phyloP scores from a whole-genome alignment of 768 basidiomycete genomes.

The Lepiota venenata region DNA sequence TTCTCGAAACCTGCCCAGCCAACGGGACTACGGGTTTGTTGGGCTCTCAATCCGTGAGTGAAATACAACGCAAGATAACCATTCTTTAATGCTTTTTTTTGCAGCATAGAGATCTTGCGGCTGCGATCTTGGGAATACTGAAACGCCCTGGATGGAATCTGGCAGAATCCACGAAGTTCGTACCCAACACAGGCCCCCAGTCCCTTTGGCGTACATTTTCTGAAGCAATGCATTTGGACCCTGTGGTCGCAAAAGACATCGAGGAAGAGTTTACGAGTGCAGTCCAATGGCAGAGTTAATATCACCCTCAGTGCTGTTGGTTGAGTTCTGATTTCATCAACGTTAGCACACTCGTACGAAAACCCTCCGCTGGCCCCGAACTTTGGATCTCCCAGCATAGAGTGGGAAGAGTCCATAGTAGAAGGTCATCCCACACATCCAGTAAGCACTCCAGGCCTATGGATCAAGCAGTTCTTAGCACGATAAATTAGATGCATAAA shows the following conservation, averaged over 20 bases:
- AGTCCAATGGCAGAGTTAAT: constrained; percentile 50
- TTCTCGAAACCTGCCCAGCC: constrained; percentile 14
- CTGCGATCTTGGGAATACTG: constrained; percentile 23
- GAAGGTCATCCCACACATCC: constrained; percentile 62
- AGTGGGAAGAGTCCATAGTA: constrained; percentile 60
- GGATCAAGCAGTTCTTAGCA: neutral
- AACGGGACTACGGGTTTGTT: neutral
- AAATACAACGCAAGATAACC: neutral
- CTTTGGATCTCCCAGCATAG: constrained; percentile 45
- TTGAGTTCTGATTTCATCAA: neutral
- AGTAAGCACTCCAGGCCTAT: constrained; percentile 23
- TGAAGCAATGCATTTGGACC: constrained; percentile 30
- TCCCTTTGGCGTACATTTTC: constrained; percentile 44
- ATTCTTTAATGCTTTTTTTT: constrained; percentile 1
- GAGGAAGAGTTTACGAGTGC: constrained; percentile 46
- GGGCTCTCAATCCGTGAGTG: neutral
- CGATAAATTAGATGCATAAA: constrained; percentile 48
- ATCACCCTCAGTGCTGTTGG: neutral
- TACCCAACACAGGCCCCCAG: constrained; percentile 29
- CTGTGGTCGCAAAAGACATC: constrained; percentile 34
- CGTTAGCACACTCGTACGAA: constrained; percentile 43
- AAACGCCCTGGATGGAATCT: constrained; percentile 25
- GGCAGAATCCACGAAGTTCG: constrained; percentile 18
- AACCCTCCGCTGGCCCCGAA: constrained; percentile 42
- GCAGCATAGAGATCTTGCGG: constrained; percentile 27